Evolutionary conservation across 106 monocot species (phyloP).

Genomic region (Narthecium ossifragum): DNA sequence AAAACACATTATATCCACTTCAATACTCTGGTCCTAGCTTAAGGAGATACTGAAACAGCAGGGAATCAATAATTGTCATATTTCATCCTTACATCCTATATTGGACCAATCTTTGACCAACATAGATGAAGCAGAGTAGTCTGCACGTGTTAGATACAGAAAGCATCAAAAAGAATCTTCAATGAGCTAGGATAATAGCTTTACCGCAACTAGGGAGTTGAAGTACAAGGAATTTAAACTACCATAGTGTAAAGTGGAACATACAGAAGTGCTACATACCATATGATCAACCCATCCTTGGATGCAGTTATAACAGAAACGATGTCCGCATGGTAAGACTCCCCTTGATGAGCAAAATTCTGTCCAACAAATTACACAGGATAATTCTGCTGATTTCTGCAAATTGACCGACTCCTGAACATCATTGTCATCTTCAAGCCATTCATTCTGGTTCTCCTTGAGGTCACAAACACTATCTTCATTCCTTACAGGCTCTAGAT

Average conservation of each 20-base stretch:
- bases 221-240: background rate
- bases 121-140: background rate
- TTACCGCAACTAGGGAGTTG: background rate
- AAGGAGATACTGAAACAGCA: too few species aligned
- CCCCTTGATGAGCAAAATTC: conserved; percentile 74
- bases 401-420: conserved; percentile 2
- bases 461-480: background rate
- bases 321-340: conserved; percentile 84
- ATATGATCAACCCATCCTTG: conserved; percentile 70
- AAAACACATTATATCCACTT: too few species aligned
- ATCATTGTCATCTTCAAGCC: conserved; percentile 14
- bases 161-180: background rate
- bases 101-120: background rate
- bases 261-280: conserved; percentile 32
- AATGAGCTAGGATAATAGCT: background rate
- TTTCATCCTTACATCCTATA: too few species aligned
- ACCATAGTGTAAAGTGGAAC: background rate
- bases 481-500: conserved; percentile 4
- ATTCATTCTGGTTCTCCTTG: conserved; percentile 10
- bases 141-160: background rate
- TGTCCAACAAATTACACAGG: conserved; percentile 95
- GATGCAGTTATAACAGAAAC: conserved; percentile 90
- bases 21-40: too few species aligned
- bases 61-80: too few species aligned
- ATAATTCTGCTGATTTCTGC: conserved; percentile 33